phyloP scores from a whole-genome alignment of 805 yeast genomes.

The Nakazawaea wyomingensis region DNA sequence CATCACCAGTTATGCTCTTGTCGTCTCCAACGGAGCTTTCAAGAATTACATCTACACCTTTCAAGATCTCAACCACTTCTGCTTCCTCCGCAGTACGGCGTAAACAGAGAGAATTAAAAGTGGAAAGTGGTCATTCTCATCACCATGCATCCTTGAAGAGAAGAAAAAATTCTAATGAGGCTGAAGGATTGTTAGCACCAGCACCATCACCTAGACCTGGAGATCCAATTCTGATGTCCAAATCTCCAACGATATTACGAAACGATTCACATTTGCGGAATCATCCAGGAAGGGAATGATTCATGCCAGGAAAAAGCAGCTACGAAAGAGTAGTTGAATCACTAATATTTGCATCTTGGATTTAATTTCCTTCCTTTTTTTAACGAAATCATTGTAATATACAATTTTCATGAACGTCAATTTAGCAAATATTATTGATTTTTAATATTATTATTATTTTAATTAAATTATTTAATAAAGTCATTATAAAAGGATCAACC shows the following conservation, averaged over 20 bases:
- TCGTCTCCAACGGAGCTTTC: conserved; percentile 5
- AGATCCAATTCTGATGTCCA: conserved; percentile 1
- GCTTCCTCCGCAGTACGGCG: conserved; percentile 9
- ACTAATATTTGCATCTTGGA: too few species aligned
- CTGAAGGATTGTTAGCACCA: neutral
- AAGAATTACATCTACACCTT: neutral
- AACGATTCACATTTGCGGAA: neutral
- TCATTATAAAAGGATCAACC: too few species aligned
- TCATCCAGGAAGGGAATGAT: neutral
- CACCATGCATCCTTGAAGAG: conserved; percentile 1
- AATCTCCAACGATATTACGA: conserved; percentile 4
- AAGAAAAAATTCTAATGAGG: neutral
- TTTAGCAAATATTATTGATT: too few species aligned
- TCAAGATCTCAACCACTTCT: neutral
- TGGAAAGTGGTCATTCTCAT: neutral
- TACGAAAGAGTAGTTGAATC: neutral
- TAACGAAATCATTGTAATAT: too few species aligned
- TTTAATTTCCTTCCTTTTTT: too few species aligned
- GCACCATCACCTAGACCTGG: conserved; percentile 4
- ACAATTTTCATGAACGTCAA: too few species aligned
- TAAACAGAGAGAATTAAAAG: conserved; percentile 4
- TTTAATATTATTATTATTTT: too few species aligned
- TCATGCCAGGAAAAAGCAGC: neutral
- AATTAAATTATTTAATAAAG: too few species aligned
- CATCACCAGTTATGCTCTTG: conserved; percentile 1